A percentile compares a stretch with the other conserved stretches of the same genome.
These are phyloP conservation scores for Moesziomyces aphidis DNA, from an alignment of 1,284 basidiomycete species.

Conservation along the genomic window DNA sequence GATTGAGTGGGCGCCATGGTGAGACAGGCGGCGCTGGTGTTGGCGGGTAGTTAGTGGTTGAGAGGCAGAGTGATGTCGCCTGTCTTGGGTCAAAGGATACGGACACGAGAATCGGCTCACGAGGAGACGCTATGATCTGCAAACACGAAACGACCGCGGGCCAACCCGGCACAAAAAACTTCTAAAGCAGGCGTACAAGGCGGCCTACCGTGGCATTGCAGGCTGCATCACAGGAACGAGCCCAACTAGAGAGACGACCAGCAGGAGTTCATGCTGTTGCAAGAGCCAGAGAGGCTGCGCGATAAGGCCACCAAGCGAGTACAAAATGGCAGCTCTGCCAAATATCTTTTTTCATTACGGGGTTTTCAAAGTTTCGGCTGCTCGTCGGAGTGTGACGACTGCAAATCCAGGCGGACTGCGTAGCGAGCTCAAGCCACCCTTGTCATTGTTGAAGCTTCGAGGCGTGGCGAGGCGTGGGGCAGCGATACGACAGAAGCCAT, in stretches of 20 bases:
- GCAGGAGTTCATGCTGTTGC: too few species aligned
- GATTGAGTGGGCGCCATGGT: constrained; percentile 33
- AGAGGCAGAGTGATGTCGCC: constrained; percentile 1
- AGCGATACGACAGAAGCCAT: not conserved
- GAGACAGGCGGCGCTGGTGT: not conserved
- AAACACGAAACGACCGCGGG: not conserved
- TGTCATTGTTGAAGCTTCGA: not conserved
- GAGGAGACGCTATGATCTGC: not conserved
- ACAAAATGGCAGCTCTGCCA: not conserved
- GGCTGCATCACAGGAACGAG: too few species aligned
- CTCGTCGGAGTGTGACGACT: not conserved
- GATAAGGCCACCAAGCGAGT: not conserved
- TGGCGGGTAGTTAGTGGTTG: constrained; percentile 4
- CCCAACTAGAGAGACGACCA: too few species aligned
- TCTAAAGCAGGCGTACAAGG: not conserved
- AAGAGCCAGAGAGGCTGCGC: too few species aligned
- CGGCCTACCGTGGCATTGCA: not conserved
- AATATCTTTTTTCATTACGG: not conserved
- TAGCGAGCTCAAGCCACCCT: not conserved
- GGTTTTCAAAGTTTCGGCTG: not conserved
- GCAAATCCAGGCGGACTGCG: not conserved
- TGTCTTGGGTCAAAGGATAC: too few species aligned
- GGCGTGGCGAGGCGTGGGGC: not conserved
- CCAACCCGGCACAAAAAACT: not conserved
- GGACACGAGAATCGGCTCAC: too few species aligned